Percentiles rank a stretch among this genome's conserved stretches.
phyloP scores from a whole-genome alignment of 331 rosid genomes.

The Prunus yedoensis region DNA sequence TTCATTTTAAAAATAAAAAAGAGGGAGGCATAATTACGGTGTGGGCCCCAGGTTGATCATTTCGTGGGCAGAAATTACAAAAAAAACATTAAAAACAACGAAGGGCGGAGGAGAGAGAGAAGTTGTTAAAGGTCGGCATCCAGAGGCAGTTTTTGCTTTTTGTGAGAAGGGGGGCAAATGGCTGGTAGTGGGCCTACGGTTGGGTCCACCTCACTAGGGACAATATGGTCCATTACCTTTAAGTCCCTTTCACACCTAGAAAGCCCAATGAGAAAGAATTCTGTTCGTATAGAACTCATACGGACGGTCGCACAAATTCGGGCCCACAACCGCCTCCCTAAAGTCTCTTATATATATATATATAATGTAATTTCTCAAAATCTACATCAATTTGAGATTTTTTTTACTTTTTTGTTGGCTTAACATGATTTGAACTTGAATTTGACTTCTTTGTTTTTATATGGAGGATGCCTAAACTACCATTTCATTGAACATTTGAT shows the following conservation, averaged over 20 bases:
- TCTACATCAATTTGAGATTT: too few species aligned
- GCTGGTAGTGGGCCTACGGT: constrained; percentile 25
- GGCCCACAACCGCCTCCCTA: constrained; percentile 34
- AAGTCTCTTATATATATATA: not conserved
- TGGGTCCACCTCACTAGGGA: constrained; percentile 39
- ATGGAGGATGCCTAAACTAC: too few species aligned
- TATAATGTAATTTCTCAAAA: too few species aligned
- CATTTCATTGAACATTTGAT: too few species aligned
- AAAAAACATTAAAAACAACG: constrained; percentile 2
- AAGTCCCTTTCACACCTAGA: constrained; percentile 39
- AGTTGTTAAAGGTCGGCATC: constrained; percentile 38
- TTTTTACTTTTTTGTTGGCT: too few species aligned
- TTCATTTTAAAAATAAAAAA: not conserved
- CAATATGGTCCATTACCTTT: constrained; percentile 38
- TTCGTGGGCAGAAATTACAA: not conserved
- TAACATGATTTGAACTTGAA: too few species aligned
- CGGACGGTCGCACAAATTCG: constrained; percentile 21
- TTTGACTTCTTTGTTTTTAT: too few species aligned
- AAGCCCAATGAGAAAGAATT: constrained; percentile 40
- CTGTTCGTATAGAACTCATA: constrained; percentile 24
- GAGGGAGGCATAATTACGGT: constrained; percentile 29
- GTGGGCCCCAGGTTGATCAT: constrained; percentile 46
- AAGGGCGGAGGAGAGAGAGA: not conserved
- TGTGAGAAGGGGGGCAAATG: constrained; percentile 26
- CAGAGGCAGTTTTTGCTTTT: constrained; percentile 34